These are phyloP conservation scores for Dendrostoma leiphaemia DNA, from an alignment of 2,329 filamentous ascomycete species.

Conservation along the genomic window DNA sequence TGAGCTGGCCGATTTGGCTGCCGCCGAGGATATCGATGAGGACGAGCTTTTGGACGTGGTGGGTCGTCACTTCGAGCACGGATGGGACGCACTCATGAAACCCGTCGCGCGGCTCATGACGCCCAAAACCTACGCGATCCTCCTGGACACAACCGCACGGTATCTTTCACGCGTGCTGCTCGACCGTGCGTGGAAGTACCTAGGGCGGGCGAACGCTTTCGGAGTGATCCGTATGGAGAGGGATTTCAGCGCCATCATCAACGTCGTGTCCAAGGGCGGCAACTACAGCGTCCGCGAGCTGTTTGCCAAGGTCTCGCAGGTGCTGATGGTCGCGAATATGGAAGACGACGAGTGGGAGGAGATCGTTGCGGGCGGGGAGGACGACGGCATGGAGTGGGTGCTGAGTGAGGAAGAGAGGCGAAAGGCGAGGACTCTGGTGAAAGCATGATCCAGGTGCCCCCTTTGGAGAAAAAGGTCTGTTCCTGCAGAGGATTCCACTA, in stretches of 20 bases:
- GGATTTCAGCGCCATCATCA: conserved; percentile 75
- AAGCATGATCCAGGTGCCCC: too few relatives aligned
- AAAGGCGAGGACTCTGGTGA: conserved; percentile 68
- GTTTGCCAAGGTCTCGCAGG: conserved; percentile 75
- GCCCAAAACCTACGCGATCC: conserved; percentile 67
- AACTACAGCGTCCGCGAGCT: conserved; percentile 76
- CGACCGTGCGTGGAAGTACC: conserved; percentile 80
- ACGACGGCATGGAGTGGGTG: conserved; percentile 70
- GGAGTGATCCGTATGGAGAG: conserved; percentile 82
- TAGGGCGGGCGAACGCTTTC: conserved; percentile 75
- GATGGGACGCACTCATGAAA: conserved; percentile 82
- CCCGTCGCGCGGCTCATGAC: conserved; percentile 86
- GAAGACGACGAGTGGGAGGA: conserved; percentile 96
- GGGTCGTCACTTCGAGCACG: conserved; percentile 74
- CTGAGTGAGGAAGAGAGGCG: conserved; percentile 71
- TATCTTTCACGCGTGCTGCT: conserved; percentile 79
- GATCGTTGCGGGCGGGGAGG: conserved; percentile 49
- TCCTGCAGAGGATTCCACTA: not conserved
- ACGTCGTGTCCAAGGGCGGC: conserved; percentile 64
- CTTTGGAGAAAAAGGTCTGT: not conserved
- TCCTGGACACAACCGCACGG: conserved; percentile 70
- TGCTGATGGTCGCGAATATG: conserved; percentile 87
- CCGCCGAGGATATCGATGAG: conserved; percentile 51
- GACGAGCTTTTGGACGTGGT: conserved; percentile 64
- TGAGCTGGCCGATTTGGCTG: conserved; percentile 55